These are phyloP conservation scores for Lactarius evosmus DNA, from an alignment of 768 basidiomycete species.

Conservation along the genomic window DNA sequence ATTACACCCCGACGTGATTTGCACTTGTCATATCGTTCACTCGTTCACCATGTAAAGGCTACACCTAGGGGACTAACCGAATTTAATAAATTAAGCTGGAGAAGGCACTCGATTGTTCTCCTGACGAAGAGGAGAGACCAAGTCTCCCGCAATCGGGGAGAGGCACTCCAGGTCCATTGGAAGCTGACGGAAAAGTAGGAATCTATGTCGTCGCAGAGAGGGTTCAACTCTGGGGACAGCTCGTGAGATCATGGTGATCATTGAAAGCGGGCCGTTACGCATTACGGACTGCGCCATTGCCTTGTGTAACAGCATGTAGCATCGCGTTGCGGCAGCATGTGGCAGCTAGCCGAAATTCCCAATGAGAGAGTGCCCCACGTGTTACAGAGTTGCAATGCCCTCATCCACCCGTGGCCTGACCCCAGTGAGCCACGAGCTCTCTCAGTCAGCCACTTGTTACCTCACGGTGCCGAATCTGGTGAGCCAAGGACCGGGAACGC, in stretches of 20 bases:
- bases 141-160: not conserved
- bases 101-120: not conserved
- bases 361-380: not conserved
- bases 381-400: not conserved
- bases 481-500: slow-evolving; percentile 13
- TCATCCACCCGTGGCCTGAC: not conserved
- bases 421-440: not conserved
- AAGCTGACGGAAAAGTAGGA: not conserved
- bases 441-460: not conserved
- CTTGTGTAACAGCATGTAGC: not conserved
- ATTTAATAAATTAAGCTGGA: not conserved
- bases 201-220: not conserved
- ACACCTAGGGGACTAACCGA: no score
- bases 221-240: not conserved
- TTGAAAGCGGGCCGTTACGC: not conserved
- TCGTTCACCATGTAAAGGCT: not conserved
- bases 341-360: not conserved
- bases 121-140: not conserved
- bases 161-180: not conserved
- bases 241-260: not conserved
- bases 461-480: not conserved
- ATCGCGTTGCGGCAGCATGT: not conserved
- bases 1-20: slow-evolving; percentile 37
- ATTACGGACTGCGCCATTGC: not conserved
- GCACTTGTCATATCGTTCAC: not conserved